Evolutionary conservation across 2,329 filamentous ascomycete species (phyloP), one percentile per base, ranked within the genome.

Genomic region (Ustulina deusta): DNA sequence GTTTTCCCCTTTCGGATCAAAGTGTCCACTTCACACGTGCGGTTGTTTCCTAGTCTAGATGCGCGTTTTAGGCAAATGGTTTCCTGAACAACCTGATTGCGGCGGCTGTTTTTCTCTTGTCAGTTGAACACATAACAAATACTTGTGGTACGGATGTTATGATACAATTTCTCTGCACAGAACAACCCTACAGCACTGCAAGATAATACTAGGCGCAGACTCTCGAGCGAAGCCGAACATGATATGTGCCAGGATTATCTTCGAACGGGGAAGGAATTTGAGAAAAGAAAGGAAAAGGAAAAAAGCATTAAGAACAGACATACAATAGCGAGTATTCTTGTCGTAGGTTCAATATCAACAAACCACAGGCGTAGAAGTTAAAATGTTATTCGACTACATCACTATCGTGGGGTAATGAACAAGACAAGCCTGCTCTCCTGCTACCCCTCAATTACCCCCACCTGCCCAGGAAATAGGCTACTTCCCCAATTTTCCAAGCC

Each of bases 1-100:
- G 25, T 49, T 60, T 60, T 60, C 57, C 57, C 29, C 3, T 25
- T 60, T 60, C 0, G 34, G 44, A 60, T 27, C n/a, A 15, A 17
- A 9, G 25, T 57, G n/a, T 44, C n/a, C 25, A 27, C 36, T 20
- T 29, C 20, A 32, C 20, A 7, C n/a, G 25, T n/a, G 44, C n/a
- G n/a, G 29, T 6, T 13, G 20, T 49, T 40, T 51, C 15, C 29
- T 32, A 40, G 22, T n/a, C 17, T 17, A 40, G 22, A 54, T 51
- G 44, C 27, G 10, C 32, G 44, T 6, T 49, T 60, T 60, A 17
- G 42, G 44, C 4, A 38, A 60, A 27, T 60, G 22, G 11, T 20
- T 1, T 20, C 6, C 32, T 13, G 10, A 2, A 44, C 5, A 20
- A n/a, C 15, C 5, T 44, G 22, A 20, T 58, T 46, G 34, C 13